Conservation (phyloP, 2,329 filamentous ascomycete species). For the Mariannaea sp. region DNA sequence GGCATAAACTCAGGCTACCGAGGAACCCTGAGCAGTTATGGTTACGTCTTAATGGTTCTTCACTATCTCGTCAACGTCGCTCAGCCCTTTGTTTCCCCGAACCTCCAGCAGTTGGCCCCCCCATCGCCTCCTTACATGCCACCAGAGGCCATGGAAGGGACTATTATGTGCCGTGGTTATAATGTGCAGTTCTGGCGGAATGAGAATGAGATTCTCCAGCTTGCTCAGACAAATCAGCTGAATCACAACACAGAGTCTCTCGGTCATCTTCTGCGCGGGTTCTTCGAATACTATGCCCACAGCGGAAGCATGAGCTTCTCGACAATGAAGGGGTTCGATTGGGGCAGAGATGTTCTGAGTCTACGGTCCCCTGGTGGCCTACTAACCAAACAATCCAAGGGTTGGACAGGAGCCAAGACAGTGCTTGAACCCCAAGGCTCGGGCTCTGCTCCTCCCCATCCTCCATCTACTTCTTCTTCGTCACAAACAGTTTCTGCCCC, state of each 20-base stretch:
- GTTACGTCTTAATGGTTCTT: slow-evolving; percentile 89
- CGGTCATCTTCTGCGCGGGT: slow-evolving; percentile 75
- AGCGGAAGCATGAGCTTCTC: slow-evolving; percentile 57
- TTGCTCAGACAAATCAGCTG: slow-evolving; percentile 62
- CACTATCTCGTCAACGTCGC: slow-evolving; percentile 88
- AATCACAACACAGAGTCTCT: slow-evolving; percentile 72
- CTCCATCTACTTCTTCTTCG: too few species aligned
- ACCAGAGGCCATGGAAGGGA: slow-evolving; percentile 30
- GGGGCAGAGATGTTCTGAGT: slow-evolving; percentile 79
- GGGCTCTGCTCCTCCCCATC: slow-evolving; percentile 24
- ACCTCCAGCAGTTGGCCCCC: slow-evolving; percentile 68
- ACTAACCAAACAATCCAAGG: slow-evolving; percentile 75
- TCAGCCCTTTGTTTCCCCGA: slow-evolving; percentile 80
- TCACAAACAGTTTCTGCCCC: slow-evolving; percentile 17
- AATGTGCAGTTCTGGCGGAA: slow-evolving; percentile 80
- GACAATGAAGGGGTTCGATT: slow-evolving; percentile 69
- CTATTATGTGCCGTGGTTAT: slow-evolving; percentile 61
- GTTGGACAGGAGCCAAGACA: slow-evolving; percentile 84
- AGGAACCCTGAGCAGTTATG: slow-evolving; percentile 86
- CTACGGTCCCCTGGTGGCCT: slow-evolving; percentile 74
- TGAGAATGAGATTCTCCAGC: slow-evolving; percentile 67
- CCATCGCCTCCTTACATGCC: slow-evolving; percentile 44
- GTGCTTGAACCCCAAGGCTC: slow-evolving; percentile 58
- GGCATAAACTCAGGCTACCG: slow-evolving; percentile 87
- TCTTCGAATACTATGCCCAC: slow-evolving; percentile 86